Percentiles rank a stretch among this genome's conserved stretches.
phyloP scores from a whole-genome alignment of 73 alveolate species.

The Paramecium tetraurelia region DNA sequence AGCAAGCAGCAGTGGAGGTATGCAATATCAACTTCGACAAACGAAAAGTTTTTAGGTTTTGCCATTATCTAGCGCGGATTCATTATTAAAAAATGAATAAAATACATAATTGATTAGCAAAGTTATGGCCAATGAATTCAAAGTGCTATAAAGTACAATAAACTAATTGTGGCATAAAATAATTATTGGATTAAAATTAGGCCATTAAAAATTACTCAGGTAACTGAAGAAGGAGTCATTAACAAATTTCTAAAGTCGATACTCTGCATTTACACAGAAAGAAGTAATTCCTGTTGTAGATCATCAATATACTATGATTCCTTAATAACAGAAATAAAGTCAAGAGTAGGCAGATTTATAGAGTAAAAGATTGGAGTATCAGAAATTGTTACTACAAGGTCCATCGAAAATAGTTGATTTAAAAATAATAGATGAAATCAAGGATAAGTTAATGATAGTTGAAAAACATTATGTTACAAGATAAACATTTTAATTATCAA shows the following conservation, averaged over 20 bases:
- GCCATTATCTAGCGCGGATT: not conserved
- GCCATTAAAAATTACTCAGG: not conserved
- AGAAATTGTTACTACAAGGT: not conserved
- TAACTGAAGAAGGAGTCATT: slow-evolving; percentile 1
- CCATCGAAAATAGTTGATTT: slow-evolving; percentile 22
- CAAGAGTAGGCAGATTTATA: not conserved
- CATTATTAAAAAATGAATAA: not conserved
- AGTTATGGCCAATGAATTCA: slow-evolving; percentile 40
- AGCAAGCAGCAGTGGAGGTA: slow-evolving; percentile 26
- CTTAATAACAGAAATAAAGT: not conserved
- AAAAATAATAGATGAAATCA: slow-evolving; percentile 24
- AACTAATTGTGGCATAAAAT: not conserved
- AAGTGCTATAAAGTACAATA: not conserved
- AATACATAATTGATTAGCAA: not conserved
- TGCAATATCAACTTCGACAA: not conserved
- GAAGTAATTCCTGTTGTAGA: slow-evolving; percentile 42
- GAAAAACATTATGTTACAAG: slow-evolving; percentile 32
- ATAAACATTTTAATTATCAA: not conserved
- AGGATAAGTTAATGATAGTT: slow-evolving; percentile 27
- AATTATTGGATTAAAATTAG: not conserved
- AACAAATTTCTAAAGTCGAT: not conserved
- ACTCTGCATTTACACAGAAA: slow-evolving; percentile 27
- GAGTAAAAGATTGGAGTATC: slow-evolving; percentile 1
- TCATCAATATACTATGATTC: slow-evolving; percentile 24
- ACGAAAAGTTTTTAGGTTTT: not conserved